phyloP scores from a whole-genome alignment of 495 filamentous ascomycete species.

The Xylaria flabelliformis region DNA sequence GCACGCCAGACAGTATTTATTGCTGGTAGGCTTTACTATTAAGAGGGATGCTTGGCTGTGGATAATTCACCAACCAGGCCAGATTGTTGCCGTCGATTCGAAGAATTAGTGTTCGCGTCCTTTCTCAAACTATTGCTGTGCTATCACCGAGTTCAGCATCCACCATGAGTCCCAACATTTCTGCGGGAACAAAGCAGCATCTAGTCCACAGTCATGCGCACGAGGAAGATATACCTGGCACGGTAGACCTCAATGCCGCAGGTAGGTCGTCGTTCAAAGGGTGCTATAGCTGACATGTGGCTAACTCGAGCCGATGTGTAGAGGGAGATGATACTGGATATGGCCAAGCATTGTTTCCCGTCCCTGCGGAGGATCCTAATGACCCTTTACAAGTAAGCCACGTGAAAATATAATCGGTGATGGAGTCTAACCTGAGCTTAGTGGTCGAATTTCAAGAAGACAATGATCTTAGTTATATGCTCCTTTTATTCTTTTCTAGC shows the following conservation, averaged over 20 bases:
- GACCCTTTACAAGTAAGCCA: constrained; percentile 62
- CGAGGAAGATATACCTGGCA: constrained; percentile 64
- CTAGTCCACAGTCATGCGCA: constrained; percentile 60
- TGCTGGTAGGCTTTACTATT: not conserved
- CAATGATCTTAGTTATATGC: constrained; percentile 63
- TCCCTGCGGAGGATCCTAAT: constrained; percentile 68
- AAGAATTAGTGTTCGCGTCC: not conserved
- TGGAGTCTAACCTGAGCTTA: constrained; percentile 32
- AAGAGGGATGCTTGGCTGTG: not conserved
- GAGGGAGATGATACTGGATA: constrained; percentile 69
- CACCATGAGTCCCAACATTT: constrained; percentile 3
- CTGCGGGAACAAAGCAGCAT: constrained; percentile 20
- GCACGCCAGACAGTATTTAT: not conserved
- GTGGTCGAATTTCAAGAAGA: constrained; percentile 67
- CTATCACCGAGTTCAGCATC: not conserved
- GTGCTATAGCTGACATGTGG: constrained; percentile 1
- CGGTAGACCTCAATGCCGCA: constrained; percentile 59
- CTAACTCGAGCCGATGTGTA: constrained; percentile 27
- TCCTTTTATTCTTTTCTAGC: constrained; percentile 67
- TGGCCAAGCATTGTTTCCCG: constrained; percentile 67
- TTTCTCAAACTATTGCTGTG: not conserved
- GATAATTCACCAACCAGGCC: not conserved
- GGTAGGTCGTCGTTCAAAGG: constrained; percentile 34
- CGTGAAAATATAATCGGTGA: not conserved
- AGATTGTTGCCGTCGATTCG: not conserved